These are phyloP conservation scores for Candida schatavii DNA, from an alignment of 805 yeast genomes.

Conservation along the genomic window DNA sequence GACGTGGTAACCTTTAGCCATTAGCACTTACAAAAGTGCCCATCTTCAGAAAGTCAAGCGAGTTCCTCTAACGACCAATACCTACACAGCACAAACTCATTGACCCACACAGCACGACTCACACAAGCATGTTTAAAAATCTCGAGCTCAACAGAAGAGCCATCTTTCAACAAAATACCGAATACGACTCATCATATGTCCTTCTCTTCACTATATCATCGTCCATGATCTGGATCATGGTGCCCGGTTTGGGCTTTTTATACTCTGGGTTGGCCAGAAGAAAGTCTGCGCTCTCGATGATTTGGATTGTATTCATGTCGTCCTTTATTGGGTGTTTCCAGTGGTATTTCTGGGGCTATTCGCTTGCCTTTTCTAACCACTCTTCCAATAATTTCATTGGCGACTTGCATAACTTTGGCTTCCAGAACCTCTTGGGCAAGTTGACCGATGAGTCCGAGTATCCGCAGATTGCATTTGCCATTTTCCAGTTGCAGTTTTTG, in stretches of 20 bases:
- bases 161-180: constrained; percentile 33
- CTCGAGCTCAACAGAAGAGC: constrained; percentile 24
- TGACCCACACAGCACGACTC: no score
- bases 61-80: no score
- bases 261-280: constrained; percentile 90
- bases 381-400: constrained; percentile 88
- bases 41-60: no score
- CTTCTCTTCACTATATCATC: constrained; percentile 56
- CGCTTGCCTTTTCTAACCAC: constrained; percentile 78
- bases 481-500: constrained; percentile 87
- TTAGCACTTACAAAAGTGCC: no score
- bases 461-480: constrained; percentile 83
- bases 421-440: constrained; percentile 62
- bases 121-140: background rate
- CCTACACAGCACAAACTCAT: no score
- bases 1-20: no score
- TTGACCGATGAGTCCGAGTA: constrained; percentile 41
- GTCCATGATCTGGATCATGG: constrained; percentile 81
- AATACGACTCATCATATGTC: constrained; percentile 26
- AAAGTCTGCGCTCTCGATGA: constrained; percentile 83
- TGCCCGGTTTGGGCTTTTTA: constrained; percentile 90
- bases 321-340: constrained; percentile 75
- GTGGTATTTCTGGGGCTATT: constrained; percentile 99
- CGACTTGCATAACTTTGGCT: constrained; percentile 77
- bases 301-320: constrained; percentile 75